These are phyloP conservation scores for Fonsecaea pugnacius DNA, from an alignment of 2,329 filamentous ascomycete genomes.

Conservation along the genomic window DNA sequence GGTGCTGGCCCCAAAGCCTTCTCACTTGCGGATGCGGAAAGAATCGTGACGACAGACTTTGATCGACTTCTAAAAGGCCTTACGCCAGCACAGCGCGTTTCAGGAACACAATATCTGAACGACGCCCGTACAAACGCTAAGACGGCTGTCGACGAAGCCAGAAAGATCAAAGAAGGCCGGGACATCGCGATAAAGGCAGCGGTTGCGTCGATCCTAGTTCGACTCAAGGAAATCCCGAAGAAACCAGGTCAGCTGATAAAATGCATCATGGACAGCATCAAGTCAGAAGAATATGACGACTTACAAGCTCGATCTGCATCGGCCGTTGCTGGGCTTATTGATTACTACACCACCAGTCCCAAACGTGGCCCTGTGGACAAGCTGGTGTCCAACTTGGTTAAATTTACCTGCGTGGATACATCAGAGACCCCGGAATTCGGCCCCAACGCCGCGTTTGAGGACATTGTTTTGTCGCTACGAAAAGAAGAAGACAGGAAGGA, in stretches of 20 bases:
- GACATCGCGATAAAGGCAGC: constrained; percentile 86
- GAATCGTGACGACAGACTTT: constrained; percentile 81
- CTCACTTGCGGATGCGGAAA: constrained; percentile 83
- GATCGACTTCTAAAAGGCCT: constrained; percentile 87
- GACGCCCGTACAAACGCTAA: constrained; percentile 75
- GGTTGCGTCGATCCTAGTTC: constrained; percentile 83
- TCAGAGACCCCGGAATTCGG: constrained; percentile 96
- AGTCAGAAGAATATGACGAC: constrained; percentile 87
- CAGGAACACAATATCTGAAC: constrained; percentile 75
- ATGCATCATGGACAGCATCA: constrained; percentile 97
- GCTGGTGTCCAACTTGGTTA: constrained; percentile 91
- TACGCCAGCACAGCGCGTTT: constrained; percentile 82
- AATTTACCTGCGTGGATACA: constrained; percentile 96
- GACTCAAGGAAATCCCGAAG: constrained; percentile 86
- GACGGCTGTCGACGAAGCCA: constrained; percentile 78
- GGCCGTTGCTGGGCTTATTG: constrained; percentile 83
- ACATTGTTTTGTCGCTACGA: constrained; percentile 85
- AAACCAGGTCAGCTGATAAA: constrained; percentile 93
- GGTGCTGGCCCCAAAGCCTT: constrained; percentile 93
- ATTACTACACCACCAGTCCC: constrained; percentile 78
- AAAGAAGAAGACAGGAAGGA: constrained; percentile 97
- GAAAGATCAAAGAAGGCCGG: constrained; percentile 74
- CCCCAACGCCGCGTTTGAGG: constrained; percentile 76
- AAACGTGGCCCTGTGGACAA: constrained; percentile 90
- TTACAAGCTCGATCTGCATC: constrained; percentile 84